Percentiles rank a stretch among this genome's conserved stretches.
These are phyloP conservation scores for Coccinonectria pachysandricola DNA, from an alignment of 2,329 filamentous ascomycete species.

Conservation along the genomic window DNA sequence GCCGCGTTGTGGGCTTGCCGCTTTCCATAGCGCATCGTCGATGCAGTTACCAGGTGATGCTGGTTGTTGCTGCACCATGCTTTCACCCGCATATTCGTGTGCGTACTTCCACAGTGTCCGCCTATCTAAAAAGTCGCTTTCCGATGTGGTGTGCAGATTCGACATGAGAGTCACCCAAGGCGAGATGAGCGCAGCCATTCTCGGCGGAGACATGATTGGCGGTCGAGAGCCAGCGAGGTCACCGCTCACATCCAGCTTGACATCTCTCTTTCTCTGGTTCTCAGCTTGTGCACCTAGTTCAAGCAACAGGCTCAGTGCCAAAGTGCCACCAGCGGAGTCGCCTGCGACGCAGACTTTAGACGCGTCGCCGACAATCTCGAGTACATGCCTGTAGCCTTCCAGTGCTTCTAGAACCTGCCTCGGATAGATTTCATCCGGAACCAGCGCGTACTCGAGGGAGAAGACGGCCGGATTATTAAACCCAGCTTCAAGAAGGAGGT, in stretches of 20 bases:
- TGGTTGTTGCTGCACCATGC: slow-evolving; percentile 23
- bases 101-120: slow-evolving; percentile 60
- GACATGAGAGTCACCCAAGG: slow-evolving; percentile 72
- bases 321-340: slow-evolving; percentile 68
- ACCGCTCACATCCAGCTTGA: slow-evolving; percentile 5
- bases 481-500: slow-evolving; percentile 51
- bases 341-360: slow-evolving; percentile 61
- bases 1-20: slow-evolving; percentile 55
- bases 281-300: slow-evolving; percentile 39
- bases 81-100: slow-evolving; percentile 49
- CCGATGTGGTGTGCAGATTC: slow-evolving; percentile 53
- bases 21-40: slow-evolving; percentile 55
- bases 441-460: slow-evolving; percentile 69
- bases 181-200: slow-evolving; percentile 62
- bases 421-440: slow-evolving; percentile 64
- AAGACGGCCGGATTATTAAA: slow-evolving; percentile 71
- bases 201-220: slow-evolving; percentile 22
- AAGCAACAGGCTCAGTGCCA: slow-evolving; percentile 64
- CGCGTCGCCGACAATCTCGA: slow-evolving; percentile 46
- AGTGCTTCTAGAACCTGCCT: slow-evolving; percentile 61
- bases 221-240: slow-evolving; percentile 7
- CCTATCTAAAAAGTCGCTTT: slow-evolving; percentile 65
- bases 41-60: slow-evolving; percentile 60
- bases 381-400: slow-evolving; percentile 59
- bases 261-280: slow-evolving; percentile 10